Base-by-base conservation (phyloP, 305 asterid species). In the Fraxinus angustifolia region DNA sequence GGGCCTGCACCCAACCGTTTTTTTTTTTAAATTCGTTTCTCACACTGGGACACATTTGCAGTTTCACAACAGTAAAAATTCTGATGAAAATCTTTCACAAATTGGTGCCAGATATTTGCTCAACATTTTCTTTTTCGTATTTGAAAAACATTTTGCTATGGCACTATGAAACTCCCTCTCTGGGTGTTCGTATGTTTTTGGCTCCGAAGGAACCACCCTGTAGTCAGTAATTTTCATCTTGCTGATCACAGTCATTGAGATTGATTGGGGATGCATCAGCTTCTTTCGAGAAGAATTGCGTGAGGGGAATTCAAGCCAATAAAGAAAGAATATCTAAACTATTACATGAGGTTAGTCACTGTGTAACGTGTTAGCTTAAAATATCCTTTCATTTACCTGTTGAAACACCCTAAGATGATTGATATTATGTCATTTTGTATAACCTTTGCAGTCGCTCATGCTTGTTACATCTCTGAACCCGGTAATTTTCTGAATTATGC, bases 251-350 rank as follows among this genome's bases (percentile, higher is more conserved):
- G 99, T 93, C 99, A 1, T 76, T 92, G 86, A 91, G 98, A 92
- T 86, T 93, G 95, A 88, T 95, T 73, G 99, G 94, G 50, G 99
- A 95, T 85, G 96, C 99, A 78, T 95, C 97, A 62, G 90, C 90
- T 82, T 95, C 99, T 40, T 93, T 95, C 79, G 99, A 95, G 87
- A 93, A 95, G 93, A 95, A 95, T 74, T 95, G 98, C 81, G 97
- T 91, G 80, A 84, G 97, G 75, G 98, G 97, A 79, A 95, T 95
- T 85, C 92, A 89, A 90, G 98, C 98, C 84, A 91, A 95, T 81
- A 87, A 82, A 88, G 98, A 91, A 70, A 91, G 98, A 79, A 93
- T 95, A 68, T 82, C 94, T 60, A 95, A 93, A 84, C 82, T 95
- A 80, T 89, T 95, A 82, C 94, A 91, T 2, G 98, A 95, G 97